A percentile compares a stretch with the other conserved stretches of the same genome.
Evolutionary conservation across 768 basidiomycete species (phyloP).

Genomic region (Phanerochaete sordida): DNA sequence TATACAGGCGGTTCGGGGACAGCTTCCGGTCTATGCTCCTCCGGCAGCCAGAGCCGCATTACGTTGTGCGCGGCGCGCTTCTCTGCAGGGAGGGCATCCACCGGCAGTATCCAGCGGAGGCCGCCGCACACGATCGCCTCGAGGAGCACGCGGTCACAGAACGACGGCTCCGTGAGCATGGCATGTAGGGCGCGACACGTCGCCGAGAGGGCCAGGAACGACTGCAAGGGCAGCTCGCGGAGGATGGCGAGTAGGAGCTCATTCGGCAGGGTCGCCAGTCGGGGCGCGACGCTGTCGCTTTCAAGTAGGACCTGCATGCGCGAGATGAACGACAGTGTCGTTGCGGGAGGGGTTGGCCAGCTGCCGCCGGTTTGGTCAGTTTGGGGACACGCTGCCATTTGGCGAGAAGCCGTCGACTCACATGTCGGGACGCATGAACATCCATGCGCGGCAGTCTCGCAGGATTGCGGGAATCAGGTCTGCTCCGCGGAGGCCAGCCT

Average conservation of each 20-base stretch:
- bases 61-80: not conserved
- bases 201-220: not conserved
- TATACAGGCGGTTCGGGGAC: not conserved
- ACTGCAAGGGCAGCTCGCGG: not conserved
- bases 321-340: not conserved
- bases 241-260: not conserved
- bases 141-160: not conserved
- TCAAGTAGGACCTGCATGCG: not conserved
- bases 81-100: not conserved
- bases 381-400: too few species aligned
- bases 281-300: not conserved
- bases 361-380: not conserved
- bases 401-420: too few species aligned
- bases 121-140: not conserved
- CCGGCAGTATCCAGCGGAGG: not conserved
- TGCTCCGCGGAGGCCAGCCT: not conserved
- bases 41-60: not conserved
- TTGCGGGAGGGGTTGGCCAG: not conserved
- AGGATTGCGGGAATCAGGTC: not conserved
- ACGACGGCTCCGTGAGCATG: not conserved
- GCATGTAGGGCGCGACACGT: not conserved
- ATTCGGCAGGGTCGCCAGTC: not conserved
- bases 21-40: not conserved
- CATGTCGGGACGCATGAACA: slow-evolving; percentile 6
- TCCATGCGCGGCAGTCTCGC: slow-evolving; percentile 1